These are phyloP conservation scores for Scheffersomyces amazonensis DNA, from an alignment of 805 yeast genomes.

Conservation along the genomic window DNA sequence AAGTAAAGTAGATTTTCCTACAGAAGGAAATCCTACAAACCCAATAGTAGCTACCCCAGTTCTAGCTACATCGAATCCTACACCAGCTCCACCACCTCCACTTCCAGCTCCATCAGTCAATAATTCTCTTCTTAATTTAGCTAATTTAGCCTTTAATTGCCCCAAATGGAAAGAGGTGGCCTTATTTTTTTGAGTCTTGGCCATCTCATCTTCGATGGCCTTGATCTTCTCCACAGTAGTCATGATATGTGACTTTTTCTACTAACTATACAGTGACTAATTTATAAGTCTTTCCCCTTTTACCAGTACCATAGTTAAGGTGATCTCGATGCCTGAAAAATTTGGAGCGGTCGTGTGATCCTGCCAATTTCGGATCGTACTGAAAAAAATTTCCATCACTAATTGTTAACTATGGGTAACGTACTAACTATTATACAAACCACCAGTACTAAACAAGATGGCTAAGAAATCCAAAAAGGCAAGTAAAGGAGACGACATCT, in stretches of 20 bases:
- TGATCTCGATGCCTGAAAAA: background rate
- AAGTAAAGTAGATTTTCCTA: constrained; percentile 82
- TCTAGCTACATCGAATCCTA: constrained; percentile 97
- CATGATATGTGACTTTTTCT: constrained; percentile 18
- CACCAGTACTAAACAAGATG: constrained; percentile 25
- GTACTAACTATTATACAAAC: background rate
- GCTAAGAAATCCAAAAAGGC: constrained; percentile 59
- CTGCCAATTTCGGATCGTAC: too few relatives aligned
- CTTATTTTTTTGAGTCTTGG: constrained; percentile 95
- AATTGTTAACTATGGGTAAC: too few relatives aligned
- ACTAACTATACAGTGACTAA: background rate
- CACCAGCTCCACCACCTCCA: constrained; percentile 86
- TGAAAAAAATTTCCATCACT: constrained; percentile 1
- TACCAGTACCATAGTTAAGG: too few relatives aligned
- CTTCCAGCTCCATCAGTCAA: constrained; percentile 56
- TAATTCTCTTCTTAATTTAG: constrained; percentile 90
- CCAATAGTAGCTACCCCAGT: constrained; percentile 98
- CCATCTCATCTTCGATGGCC: constrained; percentile 96
- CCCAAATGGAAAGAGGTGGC: constrained; percentile 98
- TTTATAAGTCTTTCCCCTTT: too few relatives aligned
- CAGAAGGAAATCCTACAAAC: constrained; percentile 97
- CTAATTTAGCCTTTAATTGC: constrained; percentile 93
- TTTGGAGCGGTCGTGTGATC: background rate
- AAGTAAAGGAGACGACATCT: constrained; percentile 64
- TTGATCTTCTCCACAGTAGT: constrained; percentile 61